These are phyloP conservation scores for Termitomyces bulborhizus DNA, from an alignment of 768 basidiomycete species.

Conservation along the genomic window DNA sequence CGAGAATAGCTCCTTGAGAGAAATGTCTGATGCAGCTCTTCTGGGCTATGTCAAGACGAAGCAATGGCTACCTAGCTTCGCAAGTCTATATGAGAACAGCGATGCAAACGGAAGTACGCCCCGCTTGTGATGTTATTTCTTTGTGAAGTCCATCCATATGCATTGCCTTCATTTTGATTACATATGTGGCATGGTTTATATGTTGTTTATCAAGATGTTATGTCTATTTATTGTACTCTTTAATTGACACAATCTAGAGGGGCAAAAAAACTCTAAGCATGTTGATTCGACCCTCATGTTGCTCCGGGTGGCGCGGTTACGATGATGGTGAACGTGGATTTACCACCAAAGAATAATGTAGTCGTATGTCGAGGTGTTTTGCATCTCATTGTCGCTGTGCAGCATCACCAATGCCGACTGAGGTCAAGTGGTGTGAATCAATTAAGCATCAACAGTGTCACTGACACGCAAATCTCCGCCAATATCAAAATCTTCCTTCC, in stretches of 20 bases:
- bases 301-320: neutral
- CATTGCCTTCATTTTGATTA: neutral
- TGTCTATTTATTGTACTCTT: neutral
- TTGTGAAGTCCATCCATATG: neutral
- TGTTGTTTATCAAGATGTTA: too few species aligned
- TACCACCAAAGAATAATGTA: neutral
- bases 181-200: neutral
- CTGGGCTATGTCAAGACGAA: conserved; percentile 44
- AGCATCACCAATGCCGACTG: neutral
- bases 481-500: conserved; percentile 33
- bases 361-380: neutral
- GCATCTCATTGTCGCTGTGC: too few species aligned
- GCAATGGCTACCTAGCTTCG: conserved; percentile 46
- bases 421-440: neutral
- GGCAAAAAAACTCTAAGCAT: neutral
- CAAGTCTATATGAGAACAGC: conserved; percentile 9
- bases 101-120: conserved; percentile 13
- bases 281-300: neutral
- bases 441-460: conserved; percentile 32
- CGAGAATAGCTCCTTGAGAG: conserved; percentile 39
- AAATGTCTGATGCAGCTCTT: conserved; percentile 40
- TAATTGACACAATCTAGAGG: too few species aligned
- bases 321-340: neutral
- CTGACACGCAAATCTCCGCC: conserved; percentile 21
- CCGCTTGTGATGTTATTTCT: conserved; percentile 19